Conservation (phyloP, 345 rosid species). For the Ceriops tagal region DNA sequence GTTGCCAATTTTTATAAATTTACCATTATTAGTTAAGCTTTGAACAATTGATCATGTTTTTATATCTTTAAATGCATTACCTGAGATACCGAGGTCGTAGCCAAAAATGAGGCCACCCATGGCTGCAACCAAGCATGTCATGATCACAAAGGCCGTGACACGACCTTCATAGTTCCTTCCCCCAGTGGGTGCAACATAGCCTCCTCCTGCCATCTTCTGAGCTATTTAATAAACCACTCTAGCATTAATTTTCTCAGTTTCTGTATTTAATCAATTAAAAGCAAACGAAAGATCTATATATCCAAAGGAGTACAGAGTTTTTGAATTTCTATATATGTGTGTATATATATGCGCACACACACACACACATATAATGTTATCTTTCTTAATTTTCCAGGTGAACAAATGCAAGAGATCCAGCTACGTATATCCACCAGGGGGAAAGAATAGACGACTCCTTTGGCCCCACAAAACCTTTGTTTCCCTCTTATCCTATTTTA, state of each 20-base stretch:
- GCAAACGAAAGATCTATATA: no score
- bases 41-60: background rate
- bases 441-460: no score
- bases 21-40: background rate
- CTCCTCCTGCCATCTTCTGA: constrained; percentile 55
- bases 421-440: no score
- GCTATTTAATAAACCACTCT: background rate
- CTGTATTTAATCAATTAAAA: background rate
- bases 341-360: no score
- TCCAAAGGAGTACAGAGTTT: background rate
- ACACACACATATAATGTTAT: no score
- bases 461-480: no score
- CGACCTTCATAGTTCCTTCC: constrained; percentile 44
- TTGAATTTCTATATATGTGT: no score
- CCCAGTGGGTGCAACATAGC: constrained; percentile 30
- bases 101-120: constrained; percentile 86
- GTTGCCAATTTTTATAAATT: background rate
- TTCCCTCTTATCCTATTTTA: background rate
- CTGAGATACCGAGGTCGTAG: constrained; percentile 81
- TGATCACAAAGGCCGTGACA: constrained; percentile 52
- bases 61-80: constrained; percentile 18
- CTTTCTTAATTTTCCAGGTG: no score
- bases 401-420: no score
- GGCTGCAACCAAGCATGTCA: constrained; percentile 73
- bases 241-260: background rate